Conservation (phyloP, 768 basidiomycete genomes). For the Ramaria sp. region DNA sequence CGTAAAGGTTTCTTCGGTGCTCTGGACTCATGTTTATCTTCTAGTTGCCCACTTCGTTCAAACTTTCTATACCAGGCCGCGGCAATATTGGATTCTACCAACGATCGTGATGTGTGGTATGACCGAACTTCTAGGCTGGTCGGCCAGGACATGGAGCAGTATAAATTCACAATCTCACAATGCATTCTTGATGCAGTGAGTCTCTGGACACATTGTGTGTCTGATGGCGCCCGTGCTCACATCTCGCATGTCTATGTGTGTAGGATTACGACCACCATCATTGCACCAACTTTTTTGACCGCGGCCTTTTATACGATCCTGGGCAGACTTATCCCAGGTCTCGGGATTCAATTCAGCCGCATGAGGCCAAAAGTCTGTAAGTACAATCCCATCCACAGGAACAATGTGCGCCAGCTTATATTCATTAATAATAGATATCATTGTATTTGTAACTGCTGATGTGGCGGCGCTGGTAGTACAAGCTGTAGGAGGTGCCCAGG, state of each 20-base stretch:
- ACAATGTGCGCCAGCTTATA: no score
- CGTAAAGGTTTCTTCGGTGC: conserved; percentile 48
- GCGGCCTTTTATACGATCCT: conserved; percentile 49
- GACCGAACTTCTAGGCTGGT: conserved; percentile 24
- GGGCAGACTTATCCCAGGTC: conserved; percentile 29
- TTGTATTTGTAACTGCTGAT: conserved; percentile 24
- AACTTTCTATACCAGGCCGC: no score
- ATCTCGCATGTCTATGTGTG: no score
- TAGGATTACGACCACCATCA: conserved; percentile 31
- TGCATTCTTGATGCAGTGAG: conserved; percentile 37
- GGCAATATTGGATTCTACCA: no score
- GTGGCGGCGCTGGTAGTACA: conserved; percentile 55
- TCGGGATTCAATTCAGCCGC: conserved; percentile 42
- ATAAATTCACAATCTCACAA: conserved; percentile 10
- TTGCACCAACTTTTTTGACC: conserved; percentile 46
- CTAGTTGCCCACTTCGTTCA: no score
- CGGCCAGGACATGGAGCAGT: conserved; percentile 42
- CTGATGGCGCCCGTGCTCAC: no score
- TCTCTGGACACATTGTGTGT: no score
- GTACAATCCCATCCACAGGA: no score
- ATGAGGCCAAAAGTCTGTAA: conserved; percentile 24
- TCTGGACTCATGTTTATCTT: conserved; percentile 29
- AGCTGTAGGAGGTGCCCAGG: conserved; percentile 40
- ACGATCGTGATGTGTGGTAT: no score
- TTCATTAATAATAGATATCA: not conserved